Evolutionary conservation across 2,329 filamentous ascomycete genomes (phyloP).

Genomic region (Talaromyces albobiverticillius): DNA sequence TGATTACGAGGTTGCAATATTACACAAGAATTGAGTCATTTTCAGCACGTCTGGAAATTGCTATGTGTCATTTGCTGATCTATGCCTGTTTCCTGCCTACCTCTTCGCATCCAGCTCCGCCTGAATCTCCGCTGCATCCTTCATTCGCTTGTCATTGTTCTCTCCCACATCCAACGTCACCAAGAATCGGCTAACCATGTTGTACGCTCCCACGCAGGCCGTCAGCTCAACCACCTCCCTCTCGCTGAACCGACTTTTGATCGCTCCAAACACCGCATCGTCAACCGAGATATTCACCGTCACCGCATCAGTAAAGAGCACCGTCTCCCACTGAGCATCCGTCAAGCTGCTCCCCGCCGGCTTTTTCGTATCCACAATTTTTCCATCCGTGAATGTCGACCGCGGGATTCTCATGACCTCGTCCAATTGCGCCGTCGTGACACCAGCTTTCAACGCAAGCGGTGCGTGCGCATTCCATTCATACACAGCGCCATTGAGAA

Average conservation of each 20-base stretch:
- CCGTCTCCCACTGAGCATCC: conserved; percentile 63
- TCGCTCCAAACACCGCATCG: conserved; percentile 62
- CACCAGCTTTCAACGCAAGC: conserved; percentile 47
- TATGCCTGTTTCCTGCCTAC: too few relatives aligned
- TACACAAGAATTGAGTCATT: too few relatives aligned
- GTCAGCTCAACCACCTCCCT: conserved; percentile 80
- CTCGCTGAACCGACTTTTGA: conserved; percentile 58
- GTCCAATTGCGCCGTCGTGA: conserved; percentile 46
- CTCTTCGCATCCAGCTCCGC: conserved; percentile 20
- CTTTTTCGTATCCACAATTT: conserved; percentile 38
- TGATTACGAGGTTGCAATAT: too few relatives aligned
- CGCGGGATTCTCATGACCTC: conserved; percentile 53
- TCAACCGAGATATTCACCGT: conserved; percentile 67
- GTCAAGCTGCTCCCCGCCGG: conserved; percentile 43
- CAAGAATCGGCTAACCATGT: conserved; percentile 81
- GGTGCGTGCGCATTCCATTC: conserved; percentile 82
- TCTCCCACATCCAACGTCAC: conserved; percentile 70
- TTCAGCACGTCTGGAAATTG: too few relatives aligned
- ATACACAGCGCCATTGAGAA: conserved; percentile 76
- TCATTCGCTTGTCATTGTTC: conserved; percentile 52
- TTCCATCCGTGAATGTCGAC: conserved; percentile 36
- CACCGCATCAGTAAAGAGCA: conserved; percentile 79
- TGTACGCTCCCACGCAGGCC: conserved; percentile 81
- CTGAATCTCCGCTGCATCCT: conserved; percentile 68
- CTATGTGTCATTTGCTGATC: too few relatives aligned